Evolutionary conservation across 2,329 filamentous ascomycete species (phyloP).

Genomic region (Sphaerulina musiva): DNA sequence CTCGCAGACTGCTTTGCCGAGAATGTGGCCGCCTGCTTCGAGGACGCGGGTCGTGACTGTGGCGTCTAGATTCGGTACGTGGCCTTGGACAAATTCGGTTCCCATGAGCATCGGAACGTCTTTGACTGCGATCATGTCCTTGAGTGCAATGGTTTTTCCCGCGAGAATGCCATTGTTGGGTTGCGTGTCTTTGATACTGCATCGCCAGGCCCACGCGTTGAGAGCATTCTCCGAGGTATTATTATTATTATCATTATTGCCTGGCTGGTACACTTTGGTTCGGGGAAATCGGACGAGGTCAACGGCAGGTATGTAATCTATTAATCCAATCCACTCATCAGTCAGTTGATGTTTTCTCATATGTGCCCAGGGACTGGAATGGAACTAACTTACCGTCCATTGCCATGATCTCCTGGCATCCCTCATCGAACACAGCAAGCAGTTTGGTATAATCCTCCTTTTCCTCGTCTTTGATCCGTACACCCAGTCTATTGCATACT

Average conservation of each 20-base stretch:
- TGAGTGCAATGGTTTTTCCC: slow-evolving; percentile 40
- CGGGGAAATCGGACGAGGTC: background rate
- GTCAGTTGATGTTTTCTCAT: background rate
- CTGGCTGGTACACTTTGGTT: background rate
- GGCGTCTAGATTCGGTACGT: slow-evolving; percentile 39
- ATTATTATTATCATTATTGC: background rate
- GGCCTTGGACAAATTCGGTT: slow-evolving; percentile 38
- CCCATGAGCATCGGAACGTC: slow-evolving; percentile 43
- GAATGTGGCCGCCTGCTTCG: slow-evolving; percentile 39
- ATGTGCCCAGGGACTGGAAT: no score
- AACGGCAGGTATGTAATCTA: background rate
- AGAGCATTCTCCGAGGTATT: slow-evolving; percentile 31
- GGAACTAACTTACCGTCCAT: slow-evolving; percentile 25
- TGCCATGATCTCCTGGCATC: slow-evolving; percentile 35
- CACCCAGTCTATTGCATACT: slow-evolving; percentile 31
- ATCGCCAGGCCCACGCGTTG: slow-evolving; percentile 42
- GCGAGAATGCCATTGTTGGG: slow-evolving; percentile 31
- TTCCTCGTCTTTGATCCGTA: slow-evolving; percentile 33
- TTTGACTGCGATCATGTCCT: slow-evolving; percentile 45
- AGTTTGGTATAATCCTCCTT: slow-evolving; percentile 36
- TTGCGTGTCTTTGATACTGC: slow-evolving; percentile 32
- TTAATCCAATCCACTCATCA: no score
- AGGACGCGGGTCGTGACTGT: slow-evolving; percentile 42
- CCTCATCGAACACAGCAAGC: slow-evolving; percentile 38
- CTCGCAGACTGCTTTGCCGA: slow-evolving; percentile 45